Evolutionary conservation across 2,329 filamentous ascomycete genomes (phyloP), one percentile per base, ranked within the genome.

Genomic region (Rhexocercosporidium sp.): DNA sequence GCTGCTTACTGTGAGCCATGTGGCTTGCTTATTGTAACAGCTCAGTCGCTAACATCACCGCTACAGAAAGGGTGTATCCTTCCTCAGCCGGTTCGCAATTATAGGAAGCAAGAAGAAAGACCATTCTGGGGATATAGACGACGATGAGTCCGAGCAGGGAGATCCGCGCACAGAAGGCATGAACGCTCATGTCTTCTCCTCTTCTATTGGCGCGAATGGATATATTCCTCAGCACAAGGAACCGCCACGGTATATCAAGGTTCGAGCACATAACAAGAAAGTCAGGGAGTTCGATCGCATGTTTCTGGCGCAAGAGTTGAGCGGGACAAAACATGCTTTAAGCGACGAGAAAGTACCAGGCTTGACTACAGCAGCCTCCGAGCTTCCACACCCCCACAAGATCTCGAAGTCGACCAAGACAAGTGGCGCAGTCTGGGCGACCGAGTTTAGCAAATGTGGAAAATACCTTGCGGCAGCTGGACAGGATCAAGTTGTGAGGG

Each of bases 301-400:
- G 66, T 99, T 99, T 77, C 85, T 98, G 3, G 94, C 96, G 2
- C 96, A 99, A 80, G 92, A 98, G 78, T 82, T 98, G n/a, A 83
- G 84, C 39, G 86, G 89, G n/a, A 85, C 85, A 0, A 83, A 82
- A n/a, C 74, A 74, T 60, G 62, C 69, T 8, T 71, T 73, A 31
- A 79, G 70, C 39, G 71, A 72, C 11, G 72, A 74, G 41, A 80
- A 79, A 53, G 64, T 70, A 12, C 70, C 73, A 22, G 70, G 69
- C 25, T 60, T 73, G 22, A 56, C 60, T 1, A 68, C 67, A 18
- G 72, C 72, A 18, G 68, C 67, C 20, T 57, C 71, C 14, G 74
- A 75, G 39, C 39, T 69, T 39, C 31, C 53, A 72, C 31, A 66
- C 8, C 51, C 70, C 3, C 67, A 71, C 54, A 74, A 73, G 64